Conservation (phyloP, 805 yeast species). For the Millerozyma miso region DNA sequence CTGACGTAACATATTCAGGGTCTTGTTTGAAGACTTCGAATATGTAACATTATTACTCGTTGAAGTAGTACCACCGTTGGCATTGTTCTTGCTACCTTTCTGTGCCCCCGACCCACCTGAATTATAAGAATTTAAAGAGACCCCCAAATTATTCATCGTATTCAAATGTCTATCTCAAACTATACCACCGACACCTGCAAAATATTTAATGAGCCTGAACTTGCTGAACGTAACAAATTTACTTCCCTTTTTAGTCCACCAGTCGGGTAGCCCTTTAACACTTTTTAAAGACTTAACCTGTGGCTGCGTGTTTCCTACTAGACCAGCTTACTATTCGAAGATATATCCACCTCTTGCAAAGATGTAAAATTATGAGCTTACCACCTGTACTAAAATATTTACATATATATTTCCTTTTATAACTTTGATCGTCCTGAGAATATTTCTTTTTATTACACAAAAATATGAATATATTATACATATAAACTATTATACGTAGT, state of each 20-base stretch:
- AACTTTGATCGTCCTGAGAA: neutral
- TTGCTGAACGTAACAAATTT: neutral
- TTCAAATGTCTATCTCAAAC: neutral
- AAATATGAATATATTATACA: neutral
- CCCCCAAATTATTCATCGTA: neutral
- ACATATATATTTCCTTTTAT: neutral
- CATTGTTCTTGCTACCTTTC: neutral
- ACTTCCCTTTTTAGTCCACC: neutral
- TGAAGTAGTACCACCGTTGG: neutral
- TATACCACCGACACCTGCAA: neutral
- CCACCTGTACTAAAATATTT: neutral
- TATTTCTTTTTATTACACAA: neutral
- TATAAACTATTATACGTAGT: neutral
- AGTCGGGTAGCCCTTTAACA: neutral
- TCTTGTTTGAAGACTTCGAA: neutral
- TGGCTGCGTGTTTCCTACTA: no score
- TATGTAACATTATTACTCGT: neutral
- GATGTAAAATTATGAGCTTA: neutral
- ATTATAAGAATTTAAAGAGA: neutral
- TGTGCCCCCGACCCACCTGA: neutral
- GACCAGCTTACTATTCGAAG: no score
- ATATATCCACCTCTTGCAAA: no score
- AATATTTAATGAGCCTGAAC: neutral
- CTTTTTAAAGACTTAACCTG: neutral
- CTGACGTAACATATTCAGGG: neutral